Conservation (phyloP, 352 stramenopile species). For the Pythium periplocum region DNA sequence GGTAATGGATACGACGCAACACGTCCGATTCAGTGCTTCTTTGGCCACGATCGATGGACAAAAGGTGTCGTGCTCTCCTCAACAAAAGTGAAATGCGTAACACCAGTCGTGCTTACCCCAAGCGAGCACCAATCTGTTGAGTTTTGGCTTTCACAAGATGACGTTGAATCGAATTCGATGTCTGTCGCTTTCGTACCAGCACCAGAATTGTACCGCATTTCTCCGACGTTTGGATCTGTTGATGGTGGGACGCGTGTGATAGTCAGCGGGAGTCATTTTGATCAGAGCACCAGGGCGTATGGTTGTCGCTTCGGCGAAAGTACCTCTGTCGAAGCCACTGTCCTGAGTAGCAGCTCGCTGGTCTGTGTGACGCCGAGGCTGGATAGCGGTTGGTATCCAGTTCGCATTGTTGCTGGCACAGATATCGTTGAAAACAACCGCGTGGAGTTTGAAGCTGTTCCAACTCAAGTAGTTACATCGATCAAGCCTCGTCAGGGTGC, state of each 20-base stretch:
- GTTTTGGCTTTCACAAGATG: slow-evolving; percentile 14
- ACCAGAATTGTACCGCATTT: slow-evolving; percentile 2
- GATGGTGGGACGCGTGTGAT: slow-evolving; percentile 26
- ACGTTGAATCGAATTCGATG: slow-evolving; percentile 6
- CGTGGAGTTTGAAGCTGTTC: slow-evolving; percentile 26
- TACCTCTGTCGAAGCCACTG: not conserved
- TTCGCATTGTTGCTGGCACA: slow-evolving; percentile 21
- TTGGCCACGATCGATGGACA: slow-evolving; percentile 9
- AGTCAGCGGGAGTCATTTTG: slow-evolving; percentile 31
- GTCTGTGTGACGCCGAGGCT: slow-evolving; percentile 6
- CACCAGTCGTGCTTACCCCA: slow-evolving; percentile 4
- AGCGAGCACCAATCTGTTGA: not conserved
- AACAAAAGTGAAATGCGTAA: slow-evolving; percentile 7
- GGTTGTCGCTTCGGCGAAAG: slow-evolving; percentile 8
- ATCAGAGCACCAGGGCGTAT: not conserved
- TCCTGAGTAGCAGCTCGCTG: slow-evolving; percentile 1
- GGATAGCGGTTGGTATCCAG: not conserved
- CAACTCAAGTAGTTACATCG: slow-evolving; percentile 21
- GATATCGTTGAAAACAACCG: slow-evolving; percentile 22
- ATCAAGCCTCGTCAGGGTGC: slow-evolving; percentile 11
- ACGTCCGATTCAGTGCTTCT: slow-evolving; percentile 3
- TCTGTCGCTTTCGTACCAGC: slow-evolving; percentile 1
- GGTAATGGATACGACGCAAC: slow-evolving; percentile 10
- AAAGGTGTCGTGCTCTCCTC: not conserved
- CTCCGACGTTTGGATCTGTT: slow-evolving; percentile 9